phyloP scores from a whole-genome alignment of 208 protist species.

The Trypanosomatidae sp. region DNA sequence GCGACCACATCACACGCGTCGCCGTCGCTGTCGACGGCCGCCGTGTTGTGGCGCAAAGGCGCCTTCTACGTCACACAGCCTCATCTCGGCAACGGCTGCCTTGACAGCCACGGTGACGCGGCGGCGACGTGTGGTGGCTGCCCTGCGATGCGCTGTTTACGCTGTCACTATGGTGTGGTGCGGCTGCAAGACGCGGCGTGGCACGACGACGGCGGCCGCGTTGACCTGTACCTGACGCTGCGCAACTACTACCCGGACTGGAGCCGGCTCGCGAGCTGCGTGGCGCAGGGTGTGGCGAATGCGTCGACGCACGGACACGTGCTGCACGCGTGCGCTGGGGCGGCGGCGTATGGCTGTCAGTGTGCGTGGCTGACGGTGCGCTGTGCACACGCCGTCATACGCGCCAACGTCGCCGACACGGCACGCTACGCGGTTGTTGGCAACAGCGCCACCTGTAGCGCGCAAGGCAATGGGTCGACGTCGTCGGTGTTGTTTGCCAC shows the following conservation, averaged over 20 bases:
- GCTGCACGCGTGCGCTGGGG: slow-evolving; percentile 8
- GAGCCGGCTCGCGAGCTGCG: slow-evolving; percentile 42
- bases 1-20: no score
- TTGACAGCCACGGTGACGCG: slow-evolving; percentile 20
- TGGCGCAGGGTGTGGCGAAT: slow-evolving; percentile 26
- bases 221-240: slow-evolving; percentile 70
- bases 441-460: no score
- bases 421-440: slow-evolving; percentile 4
- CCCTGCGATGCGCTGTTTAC: slow-evolving; percentile 41
- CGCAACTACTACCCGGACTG: slow-evolving; percentile 85
- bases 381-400: slow-evolving; percentile 18
- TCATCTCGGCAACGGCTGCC: slow-evolving; percentile 46
- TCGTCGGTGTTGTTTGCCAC: slow-evolving; percentile 21
- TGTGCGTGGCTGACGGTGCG: slow-evolving; percentile 73
- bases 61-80: slow-evolving; percentile 43
- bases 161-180: slow-evolving; percentile 66
- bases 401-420: slow-evolving; percentile 35
- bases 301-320: slow-evolving; percentile 7
- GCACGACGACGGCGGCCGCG: slow-evolving; percentile 24
- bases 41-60: no score
- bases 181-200: slow-evolving; percentile 68
- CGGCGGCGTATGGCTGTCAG: slow-evolving; percentile 80
- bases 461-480: no score
- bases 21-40: no score
- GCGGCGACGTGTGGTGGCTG: slow-evolving; percentile 32